Percentiles rank a stretch among this genome's conserved stretches.
phyloP scores from a whole-genome alignment of 192 early-diverging fungal genomes.

The Entomortierella lignicola region DNA sequence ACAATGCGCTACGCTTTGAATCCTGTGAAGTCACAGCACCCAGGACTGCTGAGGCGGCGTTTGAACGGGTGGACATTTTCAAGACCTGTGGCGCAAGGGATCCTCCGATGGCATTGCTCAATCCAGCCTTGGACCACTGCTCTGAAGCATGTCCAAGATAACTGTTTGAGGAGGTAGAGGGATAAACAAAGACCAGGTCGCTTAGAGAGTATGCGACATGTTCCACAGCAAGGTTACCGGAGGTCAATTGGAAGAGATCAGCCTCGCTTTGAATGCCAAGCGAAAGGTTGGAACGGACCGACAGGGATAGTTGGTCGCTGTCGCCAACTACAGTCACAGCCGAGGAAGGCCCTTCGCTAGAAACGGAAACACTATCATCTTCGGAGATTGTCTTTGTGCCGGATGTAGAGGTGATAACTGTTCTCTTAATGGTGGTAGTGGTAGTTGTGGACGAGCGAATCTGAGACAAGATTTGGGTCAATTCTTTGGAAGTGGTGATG shows the following conservation, averaged over 20 bases:
- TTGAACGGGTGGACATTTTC: constrained; percentile 81
- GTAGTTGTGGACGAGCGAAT: constrained; percentile 22
- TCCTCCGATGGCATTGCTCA: constrained; percentile 75
- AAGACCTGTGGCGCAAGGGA: constrained; percentile 71
- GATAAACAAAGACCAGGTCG: constrained; percentile 88
- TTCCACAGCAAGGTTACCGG: constrained; percentile 74
- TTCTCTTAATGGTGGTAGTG: constrained; percentile 22
- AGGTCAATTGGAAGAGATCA: constrained; percentile 50
- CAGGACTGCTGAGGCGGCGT: constrained; percentile 82
- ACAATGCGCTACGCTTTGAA: constrained; percentile 7
- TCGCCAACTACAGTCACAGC: constrained; percentile 51
- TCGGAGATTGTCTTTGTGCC: constrained; percentile 2
- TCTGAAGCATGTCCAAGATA: constrained; percentile 73
- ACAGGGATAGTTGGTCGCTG: constrained; percentile 44
- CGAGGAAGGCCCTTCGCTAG: constrained; percentile 42
- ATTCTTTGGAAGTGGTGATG: constrained; percentile 13
- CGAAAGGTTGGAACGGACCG: constrained; percentile 48
- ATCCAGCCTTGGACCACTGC: constrained; percentile 72
- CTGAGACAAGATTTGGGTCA: constrained; percentile 25
- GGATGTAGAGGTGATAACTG: constrained; percentile 6
- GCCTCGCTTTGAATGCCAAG: constrained; percentile 28
- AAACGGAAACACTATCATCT: constrained; percentile 42
- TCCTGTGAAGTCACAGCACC: constrained; percentile 70
- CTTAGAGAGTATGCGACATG: constrained; percentile 84
- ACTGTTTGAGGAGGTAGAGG: constrained; percentile 65